Percentiles rank a stretch among this genome's conserved stretches.
Evolutionary conservation across 345 rosid genomes (phyloP).

Genomic region (Aethionema arabicum): DNA sequence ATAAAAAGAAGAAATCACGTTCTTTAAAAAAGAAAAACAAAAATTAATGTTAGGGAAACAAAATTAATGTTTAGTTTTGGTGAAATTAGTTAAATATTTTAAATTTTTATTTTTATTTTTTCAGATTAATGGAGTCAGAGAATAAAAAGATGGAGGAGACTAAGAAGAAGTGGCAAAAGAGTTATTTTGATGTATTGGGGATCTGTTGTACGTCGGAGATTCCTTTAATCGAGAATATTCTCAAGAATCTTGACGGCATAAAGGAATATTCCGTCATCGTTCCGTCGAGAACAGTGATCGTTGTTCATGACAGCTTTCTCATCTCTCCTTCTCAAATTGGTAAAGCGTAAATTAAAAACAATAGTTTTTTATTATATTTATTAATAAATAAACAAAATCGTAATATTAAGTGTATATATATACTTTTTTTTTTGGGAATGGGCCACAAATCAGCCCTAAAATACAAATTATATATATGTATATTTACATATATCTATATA

Average conservation of each 20-base stretch:
- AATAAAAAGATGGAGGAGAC: conserved; percentile 27
- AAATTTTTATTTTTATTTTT: background rate
- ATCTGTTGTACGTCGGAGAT: conserved; percentile 89
- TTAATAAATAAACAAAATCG: background rate
- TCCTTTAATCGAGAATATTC: conserved; percentile 65
- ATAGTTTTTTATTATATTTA: background rate
- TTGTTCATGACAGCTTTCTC: conserved; percentile 70
- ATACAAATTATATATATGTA: no score
- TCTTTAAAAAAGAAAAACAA: no score
- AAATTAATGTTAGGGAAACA: no score
- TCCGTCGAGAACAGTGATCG: conserved; percentile 78
- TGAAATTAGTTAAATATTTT: background rate
- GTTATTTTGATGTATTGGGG: conserved; percentile 89
- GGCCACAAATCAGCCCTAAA: no score
- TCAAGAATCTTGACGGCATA: conserved; percentile 67
- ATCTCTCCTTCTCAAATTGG: conserved; percentile 80
- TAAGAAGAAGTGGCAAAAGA: conserved; percentile 54
- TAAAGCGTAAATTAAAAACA: conserved; percentile 25
- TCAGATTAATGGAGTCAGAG: conserved; percentile 14
- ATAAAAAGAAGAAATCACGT: background rate
- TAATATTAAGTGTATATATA: background rate
- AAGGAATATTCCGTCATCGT: conserved; percentile 68
- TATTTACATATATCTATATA: no score
- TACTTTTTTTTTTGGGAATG: no score
- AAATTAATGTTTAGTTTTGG: no score